phyloP scores from a whole-genome alignment of 768 basidiomycete species.

The Pisolithus tinctorius region DNA sequence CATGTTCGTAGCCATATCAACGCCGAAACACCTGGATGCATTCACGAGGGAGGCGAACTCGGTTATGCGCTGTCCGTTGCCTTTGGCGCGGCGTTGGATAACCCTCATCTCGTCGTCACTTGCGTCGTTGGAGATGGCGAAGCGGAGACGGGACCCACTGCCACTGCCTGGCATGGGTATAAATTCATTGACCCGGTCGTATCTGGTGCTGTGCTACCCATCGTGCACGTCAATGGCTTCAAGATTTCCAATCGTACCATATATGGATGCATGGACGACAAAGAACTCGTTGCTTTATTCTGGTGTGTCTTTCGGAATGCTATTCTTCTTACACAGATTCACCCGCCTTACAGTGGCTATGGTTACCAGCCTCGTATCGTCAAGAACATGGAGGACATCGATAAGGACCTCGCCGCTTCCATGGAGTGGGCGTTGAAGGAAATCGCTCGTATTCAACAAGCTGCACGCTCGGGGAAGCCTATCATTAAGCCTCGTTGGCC shows the following conservation, averaged over 20 bases:
- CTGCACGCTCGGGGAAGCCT: slow-evolving; percentile 69
- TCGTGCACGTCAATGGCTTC: slow-evolving; percentile 83
- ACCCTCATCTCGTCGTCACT: slow-evolving; percentile 77
- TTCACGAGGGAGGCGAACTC: slow-evolving; percentile 89
- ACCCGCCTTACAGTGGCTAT: slow-evolving; percentile 46
- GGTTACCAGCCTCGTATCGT: slow-evolving; percentile 89
- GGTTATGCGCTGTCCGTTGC: slow-evolving; percentile 84
- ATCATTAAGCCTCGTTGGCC: slow-evolving; percentile 91
- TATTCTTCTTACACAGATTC: background rate
- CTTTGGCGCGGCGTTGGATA: slow-evolving; percentile 89
- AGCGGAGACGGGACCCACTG: slow-evolving; percentile 75
- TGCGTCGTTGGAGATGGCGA: slow-evolving; percentile 89
- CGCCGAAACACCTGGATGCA: slow-evolving; percentile 80
- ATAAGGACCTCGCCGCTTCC: slow-evolving; percentile 73
- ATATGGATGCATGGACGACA: slow-evolving; percentile 85
- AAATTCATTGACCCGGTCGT: slow-evolving; percentile 90
- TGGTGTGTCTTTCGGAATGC: slow-evolving; percentile 36
- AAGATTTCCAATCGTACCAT: slow-evolving; percentile 90
- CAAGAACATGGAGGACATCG: slow-evolving; percentile 56
- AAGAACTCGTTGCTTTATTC: slow-evolving; percentile 74
- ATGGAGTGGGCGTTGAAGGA: slow-evolving; percentile 76
- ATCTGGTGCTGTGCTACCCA: slow-evolving; percentile 84
- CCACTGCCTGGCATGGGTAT: slow-evolving; percentile 78
- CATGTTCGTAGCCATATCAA: slow-evolving; percentile 53
- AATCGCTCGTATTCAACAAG: slow-evolving; percentile 71